Conservation (phyloP, 495 filamentous ascomycete species). For the Xylaria castorea region DNA sequence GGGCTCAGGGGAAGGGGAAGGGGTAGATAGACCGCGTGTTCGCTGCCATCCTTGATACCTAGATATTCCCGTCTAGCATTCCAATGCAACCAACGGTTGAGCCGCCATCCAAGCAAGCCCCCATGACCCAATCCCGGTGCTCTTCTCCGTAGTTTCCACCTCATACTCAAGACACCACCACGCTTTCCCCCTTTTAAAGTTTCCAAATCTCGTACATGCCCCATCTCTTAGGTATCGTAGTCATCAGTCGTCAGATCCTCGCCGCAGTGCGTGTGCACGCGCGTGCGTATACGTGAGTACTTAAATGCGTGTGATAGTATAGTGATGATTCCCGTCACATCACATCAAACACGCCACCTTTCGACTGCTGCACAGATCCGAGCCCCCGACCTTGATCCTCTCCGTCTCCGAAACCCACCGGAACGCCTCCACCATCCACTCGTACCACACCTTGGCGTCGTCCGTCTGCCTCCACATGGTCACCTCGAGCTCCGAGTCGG, state of each 20-base stretch:
- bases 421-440: slow-evolving; percentile 93
- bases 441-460: slow-evolving; percentile 97
- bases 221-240: not conserved
- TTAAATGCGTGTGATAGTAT: no score
- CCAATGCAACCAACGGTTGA: slow-evolving; percentile 7
- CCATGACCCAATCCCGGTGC: not conserved
- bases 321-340: slow-evolving; percentile 18
- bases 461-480: slow-evolving; percentile 96
- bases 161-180: not conserved
- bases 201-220: not conserved
- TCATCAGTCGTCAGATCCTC: slow-evolving; percentile 1
- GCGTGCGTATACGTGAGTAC: no score
- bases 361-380: slow-evolving; percentile 87
- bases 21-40: slow-evolving; percentile 10
- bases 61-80: not conserved
- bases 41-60: not conserved
- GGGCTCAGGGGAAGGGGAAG: not conserved
- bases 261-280: no score
- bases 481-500: slow-evolving; percentile 81
- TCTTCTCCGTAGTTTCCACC: not conserved
- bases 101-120: not conserved
- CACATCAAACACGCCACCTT: slow-evolving; percentile 94
- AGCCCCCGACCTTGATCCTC: slow-evolving; percentile 76
- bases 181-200: not conserved
- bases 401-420: slow-evolving; percentile 64